Evolutionary conservation across 2,329 filamentous ascomycete genomes (phyloP).

Genomic region (Aspergillus oerlinghausenensis): DNA sequence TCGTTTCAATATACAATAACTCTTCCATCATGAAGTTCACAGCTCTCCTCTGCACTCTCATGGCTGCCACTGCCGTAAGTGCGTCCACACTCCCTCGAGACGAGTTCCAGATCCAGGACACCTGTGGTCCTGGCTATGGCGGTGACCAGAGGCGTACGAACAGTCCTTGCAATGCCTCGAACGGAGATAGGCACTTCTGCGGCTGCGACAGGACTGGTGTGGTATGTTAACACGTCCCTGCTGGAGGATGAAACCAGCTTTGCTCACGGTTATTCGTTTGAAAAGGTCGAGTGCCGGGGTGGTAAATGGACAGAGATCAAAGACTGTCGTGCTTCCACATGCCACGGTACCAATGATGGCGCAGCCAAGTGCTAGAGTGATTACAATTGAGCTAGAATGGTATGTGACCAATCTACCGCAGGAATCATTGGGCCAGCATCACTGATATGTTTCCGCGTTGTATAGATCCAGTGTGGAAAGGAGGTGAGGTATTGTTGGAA

Average conservation of each 20-base stretch:
- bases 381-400: background rate
- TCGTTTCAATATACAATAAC: background rate
- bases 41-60: background rate
- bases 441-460: background rate
- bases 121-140: conserved; percentile 7
- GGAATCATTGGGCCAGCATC: too few relatives aligned
- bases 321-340: conserved; percentile 4
- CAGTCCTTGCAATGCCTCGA: conserved; percentile 5
- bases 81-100: background rate
- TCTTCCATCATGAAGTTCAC: background rate
- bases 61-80: background rate
- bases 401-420: background rate
- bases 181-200: conserved; percentile 12
- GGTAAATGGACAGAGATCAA: conserved; percentile 10
- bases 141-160: conserved; percentile 10
- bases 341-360: conserved; percentile 6
- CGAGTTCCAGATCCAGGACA: conserved; percentile 1
- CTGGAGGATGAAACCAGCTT: background rate
- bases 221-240: conserved; percentile 1
- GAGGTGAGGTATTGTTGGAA: background rate
- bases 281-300: conserved; percentile 8
- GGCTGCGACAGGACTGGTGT: conserved; percentile 11
- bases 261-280: conserved; percentile 1
- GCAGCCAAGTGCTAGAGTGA: conserved; percentile 7
- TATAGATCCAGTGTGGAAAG: background rate